Evolutionary conservation across 768 basidiomycete genomes (phyloP), one percentile per base, ranked within the genome.

Genomic region (Agrocybe praecox): DNA sequence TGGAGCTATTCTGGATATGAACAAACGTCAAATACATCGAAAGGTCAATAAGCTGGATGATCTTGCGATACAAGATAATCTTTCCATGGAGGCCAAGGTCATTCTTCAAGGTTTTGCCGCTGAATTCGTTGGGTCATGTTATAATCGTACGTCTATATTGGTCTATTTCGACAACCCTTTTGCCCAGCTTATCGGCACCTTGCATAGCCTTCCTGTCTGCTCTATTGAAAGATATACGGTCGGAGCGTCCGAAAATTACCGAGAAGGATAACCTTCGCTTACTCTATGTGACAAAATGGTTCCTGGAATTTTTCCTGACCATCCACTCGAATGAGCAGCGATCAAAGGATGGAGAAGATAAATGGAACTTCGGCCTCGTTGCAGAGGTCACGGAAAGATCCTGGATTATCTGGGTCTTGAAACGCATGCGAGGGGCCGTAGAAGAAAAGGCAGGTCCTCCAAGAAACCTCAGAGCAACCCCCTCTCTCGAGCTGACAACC

Each of bases 201-300:
- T 46, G 17, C 46, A n/a, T 68, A 97, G 94, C 86, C n/a, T 96
- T 98, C 74, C 82, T 98, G 48, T 75, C 85, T 15, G 85, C 85
- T 2, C 76, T 98, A 32, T 77, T 98, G 58, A 96, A 90, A 72
- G 97, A 98, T 67, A 98, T 99, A 69, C 86, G 89, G 56, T 91
- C 92, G 57, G 93, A 98, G 72, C 82, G 95, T 45, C 81, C 89
- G 52, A 95, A 96, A 72, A 87, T 99, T 60, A 88, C 89, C n/a
- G 94, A 97, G 67, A 93, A 94, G 64, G 97, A 98, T 69, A 89
- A 96, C 66, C 82, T 96, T 53, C 88, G 97, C 7, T 78, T 97
- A 22, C 80, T 98, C 42, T 93, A 85, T 69, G 82, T 97, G 42
- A 84, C 89, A 5, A 90, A 92, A 56, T 98, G 96, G 90, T 89